Conservation (phyloP, 345 rosid genomes). For the Angophora floribunda region DNA sequence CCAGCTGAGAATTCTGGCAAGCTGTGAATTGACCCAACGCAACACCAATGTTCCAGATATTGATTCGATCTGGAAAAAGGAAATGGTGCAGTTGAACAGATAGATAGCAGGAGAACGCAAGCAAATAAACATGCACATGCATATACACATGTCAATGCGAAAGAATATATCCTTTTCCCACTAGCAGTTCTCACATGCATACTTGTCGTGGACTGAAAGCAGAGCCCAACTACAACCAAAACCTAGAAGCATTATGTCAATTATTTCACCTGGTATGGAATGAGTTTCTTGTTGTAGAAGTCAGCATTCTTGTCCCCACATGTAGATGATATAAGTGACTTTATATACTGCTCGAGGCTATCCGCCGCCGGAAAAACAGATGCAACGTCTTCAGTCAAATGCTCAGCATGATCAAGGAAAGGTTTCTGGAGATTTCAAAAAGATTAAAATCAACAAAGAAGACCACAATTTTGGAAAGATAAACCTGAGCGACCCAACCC, state of each 20-base stretch:
- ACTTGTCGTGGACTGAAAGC: neutral
- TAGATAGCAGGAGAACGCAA: neutral
- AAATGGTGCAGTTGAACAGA: neutral
- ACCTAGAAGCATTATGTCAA: neutral
- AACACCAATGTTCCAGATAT: constrained; percentile 87
- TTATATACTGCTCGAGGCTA: constrained; percentile 79
- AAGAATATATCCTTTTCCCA: neutral
- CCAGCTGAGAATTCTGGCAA: constrained; percentile 84
- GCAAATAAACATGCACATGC: neutral
- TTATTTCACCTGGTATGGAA: constrained; percentile 64
- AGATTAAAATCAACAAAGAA: constrained; percentile 1
- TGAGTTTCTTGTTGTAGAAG: constrained; percentile 52
- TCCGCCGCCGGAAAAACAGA: constrained; percentile 91
- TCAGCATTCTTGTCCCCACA: constrained; percentile 58
- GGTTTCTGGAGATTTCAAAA: constrained; percentile 67
- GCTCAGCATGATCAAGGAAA: constrained; percentile 78
- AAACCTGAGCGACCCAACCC: neutral
- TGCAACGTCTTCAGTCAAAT: constrained; percentile 84
- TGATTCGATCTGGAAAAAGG: constrained; percentile 56
- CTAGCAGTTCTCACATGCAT: neutral
- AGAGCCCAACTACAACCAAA: neutral
- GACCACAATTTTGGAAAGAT: neutral
- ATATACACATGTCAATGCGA: neutral
- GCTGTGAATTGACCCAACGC: constrained; percentile 95
- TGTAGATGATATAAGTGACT: constrained; percentile 46